A percentile compares a stretch with the other conserved stretches of the same genome.
Conservation (phyloP, 805 yeast genomes). For the Zygotorulaspora chibaensis region DNA sequence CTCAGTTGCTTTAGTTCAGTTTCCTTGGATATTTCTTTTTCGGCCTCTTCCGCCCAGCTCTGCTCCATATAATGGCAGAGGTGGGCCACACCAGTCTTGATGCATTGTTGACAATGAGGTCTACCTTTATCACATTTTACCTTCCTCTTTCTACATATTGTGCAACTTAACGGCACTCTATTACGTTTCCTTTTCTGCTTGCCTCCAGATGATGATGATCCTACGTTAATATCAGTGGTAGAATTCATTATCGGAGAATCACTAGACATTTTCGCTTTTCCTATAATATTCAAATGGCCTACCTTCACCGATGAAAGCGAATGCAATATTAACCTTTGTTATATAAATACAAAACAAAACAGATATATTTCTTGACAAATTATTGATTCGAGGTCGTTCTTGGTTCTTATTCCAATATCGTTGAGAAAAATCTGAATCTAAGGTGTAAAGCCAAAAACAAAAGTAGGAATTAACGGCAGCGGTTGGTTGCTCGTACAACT, state of each 20-base stretch:
- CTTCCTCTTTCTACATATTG: constrained; percentile 47
- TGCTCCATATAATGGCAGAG: constrained; percentile 56
- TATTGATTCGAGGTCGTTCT: background rate
- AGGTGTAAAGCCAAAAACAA: background rate
- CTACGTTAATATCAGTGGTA: background rate
- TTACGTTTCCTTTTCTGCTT: constrained; percentile 40
- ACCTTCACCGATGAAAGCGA: constrained; percentile 1
- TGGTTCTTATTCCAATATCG: background rate
- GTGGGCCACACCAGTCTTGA: constrained; percentile 54
- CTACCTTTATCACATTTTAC: constrained; percentile 48
- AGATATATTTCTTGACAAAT: background rate
- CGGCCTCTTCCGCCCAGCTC: constrained; percentile 49
- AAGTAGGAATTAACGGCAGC: constrained; percentile 1
- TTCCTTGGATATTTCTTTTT: constrained; percentile 47
- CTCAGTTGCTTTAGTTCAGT: constrained; percentile 51
- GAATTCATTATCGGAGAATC: constrained; percentile 6
- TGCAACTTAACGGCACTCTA: constrained; percentile 46
- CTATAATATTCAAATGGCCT: background rate
- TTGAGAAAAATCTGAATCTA: background rate
- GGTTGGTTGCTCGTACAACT: background rate
- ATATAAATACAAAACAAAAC: background rate
- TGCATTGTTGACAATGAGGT: constrained; percentile 55
- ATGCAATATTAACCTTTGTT: background rate
- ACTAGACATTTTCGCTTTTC: constrained; percentile 8
- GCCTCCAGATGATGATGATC: background rate